These are phyloP conservation scores for Thelonectria discophora DNA, from an alignment of 2,329 filamentous ascomycete species.

Conservation along the genomic window DNA sequence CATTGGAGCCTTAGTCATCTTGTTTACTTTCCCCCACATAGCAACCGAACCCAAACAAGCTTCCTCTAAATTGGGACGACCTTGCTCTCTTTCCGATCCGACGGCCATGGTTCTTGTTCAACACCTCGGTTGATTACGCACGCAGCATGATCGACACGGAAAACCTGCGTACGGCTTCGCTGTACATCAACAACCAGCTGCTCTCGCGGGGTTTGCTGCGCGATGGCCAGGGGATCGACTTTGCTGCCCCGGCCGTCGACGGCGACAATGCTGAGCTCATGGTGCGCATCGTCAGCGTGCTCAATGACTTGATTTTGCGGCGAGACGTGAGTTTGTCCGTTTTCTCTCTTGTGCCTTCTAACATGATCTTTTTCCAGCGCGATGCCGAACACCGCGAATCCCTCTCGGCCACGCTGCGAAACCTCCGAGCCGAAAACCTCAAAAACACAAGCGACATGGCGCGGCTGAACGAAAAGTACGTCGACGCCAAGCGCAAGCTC, in stretches of 20 bases:
- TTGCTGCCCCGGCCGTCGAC: constrained; percentile 74
- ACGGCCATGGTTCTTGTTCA: constrained; percentile 13
- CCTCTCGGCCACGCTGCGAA: constrained; percentile 79
- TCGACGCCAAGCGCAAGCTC: constrained; percentile 64
- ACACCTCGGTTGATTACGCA: constrained; percentile 18
- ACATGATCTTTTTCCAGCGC: constrained; percentile 62
- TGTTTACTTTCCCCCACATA: constrained; percentile 53
- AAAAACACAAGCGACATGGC: constrained; percentile 76
- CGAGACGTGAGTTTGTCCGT: constrained; percentile 72
- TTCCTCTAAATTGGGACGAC: constrained; percentile 24
- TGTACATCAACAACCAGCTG: constrained; percentile 78
- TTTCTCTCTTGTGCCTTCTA: constrained; percentile 21
- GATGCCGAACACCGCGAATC: constrained; percentile 90
- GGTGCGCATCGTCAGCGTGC: constrained; percentile 87
- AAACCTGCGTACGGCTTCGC: constrained; percentile 72
- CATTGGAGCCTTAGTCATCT: constrained; percentile 32
- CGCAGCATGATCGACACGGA: constrained; percentile 64
- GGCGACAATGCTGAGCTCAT: constrained; percentile 70
- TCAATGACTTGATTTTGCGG: constrained; percentile 91
- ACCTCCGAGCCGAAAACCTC: constrained; percentile 76
- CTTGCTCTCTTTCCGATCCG: constrained; percentile 10
- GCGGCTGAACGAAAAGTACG: constrained; percentile 62
- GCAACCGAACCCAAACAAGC: constrained; percentile 47
- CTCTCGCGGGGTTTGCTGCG: constrained; percentile 71
- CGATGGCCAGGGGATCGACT: constrained; percentile 81